These are phyloP conservation scores for Pseudozyma tsukubaensis DNA, from an alignment of 1,284 basidiomycete genomes.

Conservation along the genomic window DNA sequence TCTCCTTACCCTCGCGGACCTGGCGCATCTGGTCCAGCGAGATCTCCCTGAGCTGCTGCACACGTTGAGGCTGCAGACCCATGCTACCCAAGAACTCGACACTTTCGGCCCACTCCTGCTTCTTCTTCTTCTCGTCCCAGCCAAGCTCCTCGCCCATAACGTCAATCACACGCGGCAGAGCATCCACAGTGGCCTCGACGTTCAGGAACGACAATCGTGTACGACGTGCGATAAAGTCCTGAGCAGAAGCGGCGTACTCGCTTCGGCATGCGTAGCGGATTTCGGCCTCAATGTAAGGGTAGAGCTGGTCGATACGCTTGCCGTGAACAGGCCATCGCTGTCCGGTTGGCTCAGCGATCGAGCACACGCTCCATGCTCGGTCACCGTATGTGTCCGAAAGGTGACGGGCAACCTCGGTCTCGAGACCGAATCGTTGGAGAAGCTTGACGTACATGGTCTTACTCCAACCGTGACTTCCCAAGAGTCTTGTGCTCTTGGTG, in stretches of 20 bases:
- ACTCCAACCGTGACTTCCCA: conserved; percentile 95
- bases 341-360: conserved; percentile 82
- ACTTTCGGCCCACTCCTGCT: conserved; percentile 66
- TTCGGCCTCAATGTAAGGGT: conserved; percentile 94
- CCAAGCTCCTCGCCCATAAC: conserved; percentile 88
- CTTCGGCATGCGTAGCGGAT: conserved; percentile 87
- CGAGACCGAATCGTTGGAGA: conserved; percentile 84
- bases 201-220: conserved; percentile 93
- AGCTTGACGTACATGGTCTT: conserved; percentile 97
- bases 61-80: conserved; percentile 67
- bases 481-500: conserved; percentile 82
- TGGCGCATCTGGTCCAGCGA: conserved; percentile 56
- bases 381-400: conserved; percentile 94
- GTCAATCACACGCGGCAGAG: conserved; percentile 86
- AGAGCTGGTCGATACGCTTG: conserved; percentile 78
- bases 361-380: conserved; percentile 92
- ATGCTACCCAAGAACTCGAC: conserved; percentile 69
- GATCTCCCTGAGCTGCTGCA: conserved; percentile 52
- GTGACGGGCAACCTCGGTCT: conserved; percentile 92
- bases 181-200: conserved; percentile 84
- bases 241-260: conserved; percentile 90
- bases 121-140: conserved; percentile 78
- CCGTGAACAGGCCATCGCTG: conserved; percentile 87
- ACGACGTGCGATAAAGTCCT: conserved; percentile 91
- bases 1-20: conserved; percentile 43